Base-by-base conservation (phyloP, 148 eudicot genomes). In the Arbutus unedo region DNA sequence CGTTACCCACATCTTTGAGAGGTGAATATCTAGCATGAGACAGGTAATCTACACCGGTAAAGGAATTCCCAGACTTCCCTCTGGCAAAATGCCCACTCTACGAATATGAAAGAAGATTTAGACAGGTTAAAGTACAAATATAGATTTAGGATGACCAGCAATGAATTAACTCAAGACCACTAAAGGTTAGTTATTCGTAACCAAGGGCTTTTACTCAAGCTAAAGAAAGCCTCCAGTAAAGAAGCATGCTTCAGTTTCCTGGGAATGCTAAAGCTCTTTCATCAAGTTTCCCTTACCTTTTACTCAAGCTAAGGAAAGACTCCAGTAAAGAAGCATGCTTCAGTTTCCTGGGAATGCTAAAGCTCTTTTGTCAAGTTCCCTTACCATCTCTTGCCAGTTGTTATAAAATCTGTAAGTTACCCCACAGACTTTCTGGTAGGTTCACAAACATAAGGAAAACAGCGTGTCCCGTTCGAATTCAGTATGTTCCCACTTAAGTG, bases 11-110 rank as follows among this genome's bases (percentile, higher is more conserved):
- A 82, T 90, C 95, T 79, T 88, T 89, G 78, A 68, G 75, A 50
- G 90, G 89, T n/a, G 88, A 90, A 81, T 90, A 89, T 60, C 81
- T 88, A 71, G 81, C 87, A 88, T 89, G 91, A 81, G 93, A 84
- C 31, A 86, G 91, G 77, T 91, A 87, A 87, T 91, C 93, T 75
- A 85, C 85, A 79, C 76, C 88, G 70, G 80, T 83, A 78, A 59
- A 43, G 73, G 67, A 18, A 47, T 88, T 89, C 77, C 89, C 91
- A 80, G 87, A 80, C 81, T 91, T 91, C 77, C 86, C 88, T 81
- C 88, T 90, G 21, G 90, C 93, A 68, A 90, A 87, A 86, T 86
- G 84, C 84, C 89, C 89, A 77, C 85, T 89, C 92, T 92, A 82
- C 56, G 51, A 77, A 81, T 84, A 89, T 56, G 82, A 76, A 9